Conservation (phyloP, 1,139 yeast genomes). For the Wickerhamomyces sp. region DNA sequence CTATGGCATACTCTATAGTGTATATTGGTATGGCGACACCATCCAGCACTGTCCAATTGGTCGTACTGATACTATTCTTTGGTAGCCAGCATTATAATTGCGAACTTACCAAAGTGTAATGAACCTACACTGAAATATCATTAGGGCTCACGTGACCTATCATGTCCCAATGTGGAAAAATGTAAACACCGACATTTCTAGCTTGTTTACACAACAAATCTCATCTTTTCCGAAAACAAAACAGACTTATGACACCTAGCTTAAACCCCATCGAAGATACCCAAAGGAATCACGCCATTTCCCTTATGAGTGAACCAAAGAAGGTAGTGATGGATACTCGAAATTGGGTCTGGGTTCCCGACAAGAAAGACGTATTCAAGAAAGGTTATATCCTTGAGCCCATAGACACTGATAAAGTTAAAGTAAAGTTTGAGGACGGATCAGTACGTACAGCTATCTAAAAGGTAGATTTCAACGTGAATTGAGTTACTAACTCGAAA, state of each 20-base stretch:
- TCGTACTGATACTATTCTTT: no score
- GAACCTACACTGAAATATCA: no score
- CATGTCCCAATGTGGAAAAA: slow-evolving; percentile 3
- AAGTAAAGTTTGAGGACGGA: slow-evolving; percentile 49
- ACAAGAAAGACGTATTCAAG: slow-evolving; percentile 54
- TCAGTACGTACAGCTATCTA: slow-evolving; percentile 26
- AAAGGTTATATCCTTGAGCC: slow-evolving; percentile 66
- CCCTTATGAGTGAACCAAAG: slow-evolving; percentile 3
- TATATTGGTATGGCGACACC: no score
- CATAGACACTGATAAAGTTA: slow-evolving; percentile 42
- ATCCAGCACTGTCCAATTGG: no score
- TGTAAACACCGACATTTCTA: slow-evolving; percentile 8
- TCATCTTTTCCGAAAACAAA: slow-evolving; percentile 1
- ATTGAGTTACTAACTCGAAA: background rate
- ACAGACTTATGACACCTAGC: background rate
- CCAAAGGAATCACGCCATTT: background rate
- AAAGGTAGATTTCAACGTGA: no score
- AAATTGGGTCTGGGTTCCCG: slow-evolving; percentile 83
- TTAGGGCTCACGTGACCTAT: background rate
- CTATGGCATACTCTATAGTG: no score
- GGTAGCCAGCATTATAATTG: no score
- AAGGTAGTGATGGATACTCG: slow-evolving; percentile 51
- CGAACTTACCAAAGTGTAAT: no score
- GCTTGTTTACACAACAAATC: slow-evolving; percentile 6
- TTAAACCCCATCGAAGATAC: background rate